Base-by-base conservation (phyloP, 139 green algal genomes). In the Chlamydomonas sp. region DNA sequence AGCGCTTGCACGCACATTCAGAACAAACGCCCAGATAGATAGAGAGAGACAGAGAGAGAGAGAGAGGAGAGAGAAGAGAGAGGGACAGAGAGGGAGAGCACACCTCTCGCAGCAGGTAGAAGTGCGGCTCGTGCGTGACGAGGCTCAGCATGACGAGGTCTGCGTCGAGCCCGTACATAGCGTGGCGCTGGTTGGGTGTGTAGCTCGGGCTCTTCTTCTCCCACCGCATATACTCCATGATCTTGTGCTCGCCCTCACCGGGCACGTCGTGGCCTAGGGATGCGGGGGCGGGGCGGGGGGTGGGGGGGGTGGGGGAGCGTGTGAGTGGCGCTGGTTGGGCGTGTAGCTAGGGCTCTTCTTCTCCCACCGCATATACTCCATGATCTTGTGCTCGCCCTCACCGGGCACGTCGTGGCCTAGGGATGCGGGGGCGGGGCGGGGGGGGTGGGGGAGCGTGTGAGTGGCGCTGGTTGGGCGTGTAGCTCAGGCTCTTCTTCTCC, bases 381-480 rank as follows among this genome's bases (percentile, higher is more conserved):
- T 96, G 77, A 98, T 94, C 78, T 98, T 98, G 86, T 98, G 93
- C 82, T 98, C 93, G 2, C 91, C 93, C 79, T 98, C 93, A 4
- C 93, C 93, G 5, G 91, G 90, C 35, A 97, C 90, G 39, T 96
- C 89, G 73, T 95, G 90, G 43, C 72, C 72, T 77, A n/a, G n/a
- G n/a, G n/a, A n/a, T n/a, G n/a, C n/a, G n/a, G n/a, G n/a, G n/a
- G n/a, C n/a, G n/a, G n/a, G n/a, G n/a, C n/a, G n/a, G n/a, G n/a
- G n/a, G n/a, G n/a, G n/a, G n/a, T n/a, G n/a, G n/a, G n/a, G n/a
- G n/a, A n/a, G n/a, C n/a, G n/a, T n/a, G n/a, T n/a, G n/a, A n/a
- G n/a, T n/a, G n/a, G n/a, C n/a, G n/a, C 69, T 85, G 85, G 74
- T 89, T 89, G 58, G 83, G 78, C 36, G 62, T 28, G 67, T 84